These are phyloP conservation scores for Cryptococcus sp. DNA, from an alignment of 1,284 basidiomycete genomes.

Conservation along the genomic window DNA sequence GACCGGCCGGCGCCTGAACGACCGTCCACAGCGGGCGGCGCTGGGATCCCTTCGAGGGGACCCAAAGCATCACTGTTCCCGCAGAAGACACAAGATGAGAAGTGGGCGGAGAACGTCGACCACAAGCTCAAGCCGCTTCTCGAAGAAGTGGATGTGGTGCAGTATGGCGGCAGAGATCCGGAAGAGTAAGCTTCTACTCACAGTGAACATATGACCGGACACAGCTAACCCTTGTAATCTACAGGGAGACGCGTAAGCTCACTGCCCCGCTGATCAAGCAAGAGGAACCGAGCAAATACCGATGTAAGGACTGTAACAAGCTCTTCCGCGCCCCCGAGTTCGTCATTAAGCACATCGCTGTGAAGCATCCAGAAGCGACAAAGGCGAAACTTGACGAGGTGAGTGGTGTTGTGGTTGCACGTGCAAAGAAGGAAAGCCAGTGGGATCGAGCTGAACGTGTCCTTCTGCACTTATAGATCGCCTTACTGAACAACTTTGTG, in stretches of 20 bases:
- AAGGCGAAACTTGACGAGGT: slow-evolving; percentile 50
- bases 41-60: slow-evolving; percentile 6
- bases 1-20: slow-evolving; percentile 53
- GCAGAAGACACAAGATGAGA: slow-evolving; percentile 64
- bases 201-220: neutral
- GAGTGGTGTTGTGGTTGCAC: slow-evolving; percentile 15
- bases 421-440: too few relatives aligned
- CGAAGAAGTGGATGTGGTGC: slow-evolving; percentile 74
- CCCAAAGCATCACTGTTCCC: slow-evolving; percentile 25
- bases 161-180: slow-evolving; percentile 82
- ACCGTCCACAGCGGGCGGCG: slow-evolving; percentile 5
- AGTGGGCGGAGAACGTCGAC: slow-evolving; percentile 81
- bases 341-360: slow-evolving; percentile 89
- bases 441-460: too few relatives aligned
- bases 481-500: slow-evolving; percentile 89
- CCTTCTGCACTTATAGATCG: slow-evolving; percentile 58
- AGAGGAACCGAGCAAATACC: slow-evolving; percentile 91
- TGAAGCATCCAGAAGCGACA: slow-evolving; percentile 81
- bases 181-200: slow-evolving; percentile 68
- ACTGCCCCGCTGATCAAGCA: slow-evolving; percentile 80
- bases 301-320: slow-evolving; percentile 92
- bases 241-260: slow-evolving; percentile 74
- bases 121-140: slow-evolving; percentile 33
- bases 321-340: slow-evolving; percentile 93
- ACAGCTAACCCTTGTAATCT: neutral